Evolutionary conservation across 495 filamentous ascomycete genomes (phyloP), one percentile per base, ranked within the genome.

Genomic region (Rostrohypoxylon terebratum): DNA sequence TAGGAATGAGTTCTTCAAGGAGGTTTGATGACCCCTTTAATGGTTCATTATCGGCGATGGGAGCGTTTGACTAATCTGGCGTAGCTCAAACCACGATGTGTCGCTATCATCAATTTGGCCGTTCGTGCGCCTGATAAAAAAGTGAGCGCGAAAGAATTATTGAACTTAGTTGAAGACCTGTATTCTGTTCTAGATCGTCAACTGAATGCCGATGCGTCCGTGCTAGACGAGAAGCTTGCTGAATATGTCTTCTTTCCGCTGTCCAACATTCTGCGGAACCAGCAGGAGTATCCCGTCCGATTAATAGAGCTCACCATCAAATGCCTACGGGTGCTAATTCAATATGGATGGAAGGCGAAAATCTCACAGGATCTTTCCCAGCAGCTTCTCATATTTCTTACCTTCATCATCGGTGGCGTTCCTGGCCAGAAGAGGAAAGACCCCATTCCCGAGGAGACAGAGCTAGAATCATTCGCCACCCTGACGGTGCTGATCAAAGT

Each of bases 231-330:
- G 59, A 94, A 93, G 78, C 82, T 98, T 25, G 96, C 94, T 7
- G 93, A 98, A 78, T 99, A 97, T 82, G 87, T 91, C 71, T 98
- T 98, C 84, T 96, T 97, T 72, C 96, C 96, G 0, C 81, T 99
- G 0, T 93, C 92, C 1, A 91, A 96, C 68, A 89, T 98, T 54
- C 91, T 99, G 71, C 90, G 92, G 62, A 86, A 89, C 57, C 90
- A 90, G 57, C 88, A 94, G 68, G 84, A 85, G 31, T 84, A 94
- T 34, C 88, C 96, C 5, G 86, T 91, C 31, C 87, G 87, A 34
- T 88, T 92, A 21, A 78, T 95, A 3, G 96, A 99, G 78, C 73
- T 90, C 23, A 87, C 90, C 36, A 85, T 98, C 16, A 86, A 88
- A 64, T 94, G 92, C 67, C 81, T 98, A 36, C 80, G 86, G 9